Conservation (phyloP, 495 filamentous ascomycete species). For the Talaromyces borbonicus region DNA sequence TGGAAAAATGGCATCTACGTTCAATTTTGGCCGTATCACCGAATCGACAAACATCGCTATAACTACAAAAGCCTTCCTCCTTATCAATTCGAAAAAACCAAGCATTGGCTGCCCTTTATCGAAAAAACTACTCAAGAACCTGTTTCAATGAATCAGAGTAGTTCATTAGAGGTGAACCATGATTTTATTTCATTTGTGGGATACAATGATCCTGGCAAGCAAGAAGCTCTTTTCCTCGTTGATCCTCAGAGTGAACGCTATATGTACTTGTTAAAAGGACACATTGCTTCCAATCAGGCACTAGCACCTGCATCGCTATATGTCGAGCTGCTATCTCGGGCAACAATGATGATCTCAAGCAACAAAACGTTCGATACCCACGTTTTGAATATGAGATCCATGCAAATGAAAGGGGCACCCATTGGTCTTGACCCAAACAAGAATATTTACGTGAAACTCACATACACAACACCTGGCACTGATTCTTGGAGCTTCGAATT, state of each 20-base stretch:
- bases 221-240: conserved; percentile 31
- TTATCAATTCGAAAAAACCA: conserved; percentile 24
- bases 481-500: neutral
- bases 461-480: neutral
- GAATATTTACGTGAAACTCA: conserved; percentile 3
- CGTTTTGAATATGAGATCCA: conserved; percentile 5
- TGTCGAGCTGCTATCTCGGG: conserved; percentile 23
- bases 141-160: neutral
- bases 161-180: conserved; percentile 11
- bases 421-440: conserved; percentile 4
- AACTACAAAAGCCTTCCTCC: conserved; percentile 22
- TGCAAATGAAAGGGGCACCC: conserved; percentile 6
- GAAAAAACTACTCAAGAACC: conserved; percentile 7
- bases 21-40: conserved; percentile 26
- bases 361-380: neutral
- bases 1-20: conserved; percentile 18
- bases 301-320: conserved; percentile 37
- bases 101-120: conserved; percentile 20
- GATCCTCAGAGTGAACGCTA: conserved; percentile 33
- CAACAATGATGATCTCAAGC: neutral
- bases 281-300: conserved; percentile 24
- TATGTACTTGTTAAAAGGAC: conserved; percentile 27
- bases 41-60: neutral
- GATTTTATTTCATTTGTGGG: conserved; percentile 30
- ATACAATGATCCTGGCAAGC: conserved; percentile 27